Conservation (phyloP, 805 yeast genomes). For the Kluyveromyces nonfermentans region DNA sequence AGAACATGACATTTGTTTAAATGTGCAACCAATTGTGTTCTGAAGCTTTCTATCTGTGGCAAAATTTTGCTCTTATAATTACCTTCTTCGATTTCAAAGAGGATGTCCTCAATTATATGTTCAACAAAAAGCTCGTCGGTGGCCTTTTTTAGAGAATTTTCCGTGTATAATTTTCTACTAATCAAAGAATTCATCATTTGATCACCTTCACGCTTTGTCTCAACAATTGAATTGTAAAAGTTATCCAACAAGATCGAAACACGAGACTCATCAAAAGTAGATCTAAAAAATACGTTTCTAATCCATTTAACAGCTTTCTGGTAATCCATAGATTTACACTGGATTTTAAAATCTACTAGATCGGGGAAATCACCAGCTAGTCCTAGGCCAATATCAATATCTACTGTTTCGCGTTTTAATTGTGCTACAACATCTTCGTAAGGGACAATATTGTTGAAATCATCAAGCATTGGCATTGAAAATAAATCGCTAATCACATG, state of each 20-base stretch:
- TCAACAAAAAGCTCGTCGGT: conserved; percentile 62
- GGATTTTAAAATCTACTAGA: conserved; percentile 49
- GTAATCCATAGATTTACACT: conserved; percentile 56
- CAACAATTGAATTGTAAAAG: conserved; percentile 31
- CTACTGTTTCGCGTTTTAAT: conserved; percentile 65
- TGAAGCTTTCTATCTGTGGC: conserved; percentile 35
- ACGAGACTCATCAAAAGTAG: conserved; percentile 65
- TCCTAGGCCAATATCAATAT: conserved; percentile 46
- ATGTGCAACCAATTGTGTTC: conserved; percentile 40
- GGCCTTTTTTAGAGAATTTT: conserved; percentile 56
- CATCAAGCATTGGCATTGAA: conserved; percentile 58
- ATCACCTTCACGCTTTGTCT: conserved; percentile 33
- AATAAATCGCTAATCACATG: conserved; percentile 59
- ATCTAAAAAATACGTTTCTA: conserved; percentile 49
- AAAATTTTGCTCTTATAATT: conserved; percentile 31
- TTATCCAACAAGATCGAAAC: conserved; percentile 46
- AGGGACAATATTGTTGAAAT: conserved; percentile 49
- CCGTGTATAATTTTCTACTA: conserved; percentile 41
- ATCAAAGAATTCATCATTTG: conserved; percentile 58
- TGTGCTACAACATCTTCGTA: conserved; percentile 70
- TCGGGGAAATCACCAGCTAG: conserved; percentile 58
- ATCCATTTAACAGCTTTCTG: conserved; percentile 69
- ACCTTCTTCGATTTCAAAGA: conserved; percentile 46
- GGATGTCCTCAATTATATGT: conserved; percentile 38
- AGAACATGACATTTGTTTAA: conserved; percentile 55